A percentile compares a stretch with the other conserved stretches of the same genome.
Evolutionary conservation across 345 rosid species (phyloP).

Genomic region (Sisymbrium irio): DNA sequence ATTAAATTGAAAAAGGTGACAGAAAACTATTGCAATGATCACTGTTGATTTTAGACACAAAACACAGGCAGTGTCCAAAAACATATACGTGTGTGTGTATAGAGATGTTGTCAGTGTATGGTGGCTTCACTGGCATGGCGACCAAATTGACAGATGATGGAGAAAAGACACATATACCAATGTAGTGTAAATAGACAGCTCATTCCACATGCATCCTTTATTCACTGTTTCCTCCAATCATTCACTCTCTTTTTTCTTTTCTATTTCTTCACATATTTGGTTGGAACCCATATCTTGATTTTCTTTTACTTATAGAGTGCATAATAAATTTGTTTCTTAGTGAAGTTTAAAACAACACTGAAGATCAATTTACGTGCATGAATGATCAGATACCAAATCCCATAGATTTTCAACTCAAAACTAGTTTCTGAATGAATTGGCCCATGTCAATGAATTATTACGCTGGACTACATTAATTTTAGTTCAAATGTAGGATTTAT

Average conservation of each 20-base stretch:
- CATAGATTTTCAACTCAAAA: background rate
- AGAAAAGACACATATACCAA: slow-evolving; percentile 33
- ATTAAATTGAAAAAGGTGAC: slow-evolving; percentile 23
- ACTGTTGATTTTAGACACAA: background rate
- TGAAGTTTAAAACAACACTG: background rate
- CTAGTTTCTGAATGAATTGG: background rate
- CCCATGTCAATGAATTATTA: background rate
- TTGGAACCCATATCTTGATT: background rate
- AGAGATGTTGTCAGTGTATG: slow-evolving; percentile 29
- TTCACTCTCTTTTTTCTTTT: slow-evolving; percentile 28
- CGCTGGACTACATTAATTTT: background rate
- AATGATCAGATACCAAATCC: background rate
- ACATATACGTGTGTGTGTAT: background rate
- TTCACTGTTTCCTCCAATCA: slow-evolving; percentile 35
- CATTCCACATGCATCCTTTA: slow-evolving; percentile 57
- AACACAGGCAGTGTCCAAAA: slow-evolving; percentile 1
- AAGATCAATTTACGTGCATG: slow-evolving; percentile 7
- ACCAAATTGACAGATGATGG: slow-evolving; percentile 32
- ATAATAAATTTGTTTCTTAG: background rate
- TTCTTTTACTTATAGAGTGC: background rate
- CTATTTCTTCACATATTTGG: slow-evolving; percentile 13
- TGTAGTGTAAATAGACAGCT: slow-evolving; percentile 46
- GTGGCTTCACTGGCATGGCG: slow-evolving; percentile 33
- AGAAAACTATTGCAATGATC: slow-evolving; percentile 37
- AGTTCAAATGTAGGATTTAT: background rate